phyloP scores from a whole-genome alignment of 2,329 filamentous ascomycete species.

The Periglandula ipomoeae region DNA sequence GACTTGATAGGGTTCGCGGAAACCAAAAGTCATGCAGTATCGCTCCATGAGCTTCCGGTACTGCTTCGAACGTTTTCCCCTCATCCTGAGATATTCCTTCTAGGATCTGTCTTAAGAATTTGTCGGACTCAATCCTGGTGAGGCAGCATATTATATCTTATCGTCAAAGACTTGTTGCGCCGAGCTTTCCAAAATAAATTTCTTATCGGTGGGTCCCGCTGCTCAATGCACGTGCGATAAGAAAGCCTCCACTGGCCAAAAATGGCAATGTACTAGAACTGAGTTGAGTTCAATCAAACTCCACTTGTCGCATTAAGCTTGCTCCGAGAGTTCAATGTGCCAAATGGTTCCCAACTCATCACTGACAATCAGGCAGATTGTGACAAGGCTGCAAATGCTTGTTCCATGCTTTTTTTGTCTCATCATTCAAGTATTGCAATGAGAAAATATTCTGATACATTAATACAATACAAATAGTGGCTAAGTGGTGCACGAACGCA shows the following conservation, averaged over 20 bases:
- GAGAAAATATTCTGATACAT: not conserved
- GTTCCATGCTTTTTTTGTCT: not conserved
- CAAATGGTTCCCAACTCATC: too few species aligned
- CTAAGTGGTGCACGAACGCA: not conserved
- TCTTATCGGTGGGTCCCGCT: conserved; percentile 23
- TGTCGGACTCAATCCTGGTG: too few species aligned
- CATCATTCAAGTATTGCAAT: not conserved
- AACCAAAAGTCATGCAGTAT: conserved; percentile 79
- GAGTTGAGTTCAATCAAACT: too few species aligned
- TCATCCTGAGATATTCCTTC: conserved; percentile 25
- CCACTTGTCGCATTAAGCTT: not conserved
- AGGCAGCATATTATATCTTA: too few species aligned
- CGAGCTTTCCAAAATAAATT: conserved; percentile 25
- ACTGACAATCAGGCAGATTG: too few species aligned
- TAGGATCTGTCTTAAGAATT: not conserved
- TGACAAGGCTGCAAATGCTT: not conserved
- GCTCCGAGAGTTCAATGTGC: too few species aligned
- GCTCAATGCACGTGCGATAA: conserved; percentile 26
- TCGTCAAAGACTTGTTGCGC: not conserved
- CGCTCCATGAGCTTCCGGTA: conserved; percentile 84
- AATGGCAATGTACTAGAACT: not conserved
- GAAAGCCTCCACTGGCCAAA: conserved; percentile 3
- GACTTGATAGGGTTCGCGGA: conserved; percentile 91
- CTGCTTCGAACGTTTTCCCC: conserved; percentile 44
- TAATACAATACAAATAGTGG: not conserved